Conservation (phyloP, 805 yeast genomes). For the Sugiyamaella lignohabitans region DNA sequence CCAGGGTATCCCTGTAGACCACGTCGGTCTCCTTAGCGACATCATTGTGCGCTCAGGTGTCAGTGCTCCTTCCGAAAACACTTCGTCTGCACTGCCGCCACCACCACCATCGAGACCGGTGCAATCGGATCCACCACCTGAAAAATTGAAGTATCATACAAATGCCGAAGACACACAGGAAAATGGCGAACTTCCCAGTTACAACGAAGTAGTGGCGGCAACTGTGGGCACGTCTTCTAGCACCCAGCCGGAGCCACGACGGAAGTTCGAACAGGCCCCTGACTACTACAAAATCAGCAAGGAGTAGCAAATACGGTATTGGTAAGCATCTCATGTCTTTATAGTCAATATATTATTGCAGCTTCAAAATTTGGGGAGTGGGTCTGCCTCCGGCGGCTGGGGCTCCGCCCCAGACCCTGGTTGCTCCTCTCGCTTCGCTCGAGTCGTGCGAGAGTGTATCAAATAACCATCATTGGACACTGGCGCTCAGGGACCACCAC, state of each 20-base stretch:
- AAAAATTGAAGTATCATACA: neutral
- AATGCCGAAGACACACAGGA: constrained; percentile 1
- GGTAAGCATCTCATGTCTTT: too few species aligned
- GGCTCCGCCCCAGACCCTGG: too few species aligned
- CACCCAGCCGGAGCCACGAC: constrained; percentile 3
- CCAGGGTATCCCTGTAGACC: constrained; percentile 10
- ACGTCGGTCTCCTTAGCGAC: constrained; percentile 15
- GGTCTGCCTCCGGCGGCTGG: too few species aligned
- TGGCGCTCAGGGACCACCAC: too few species aligned
- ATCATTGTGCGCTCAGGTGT: constrained; percentile 19
- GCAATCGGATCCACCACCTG: constrained; percentile 6
- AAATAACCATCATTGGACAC: too few species aligned
- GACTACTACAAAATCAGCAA: constrained; percentile 10
- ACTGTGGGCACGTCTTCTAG: constrained; percentile 1
- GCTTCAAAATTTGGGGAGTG: too few species aligned
- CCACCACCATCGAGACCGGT: neutral
- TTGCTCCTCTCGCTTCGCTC: too few species aligned
- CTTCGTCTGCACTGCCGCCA: neutral
- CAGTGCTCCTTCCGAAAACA: neutral
- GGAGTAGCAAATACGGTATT: too few species aligned
- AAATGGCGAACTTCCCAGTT: constrained; percentile 13
- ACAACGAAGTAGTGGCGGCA: constrained; percentile 13
- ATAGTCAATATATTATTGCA: too few species aligned
- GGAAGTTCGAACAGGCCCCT: constrained; percentile 11
- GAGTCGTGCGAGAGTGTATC: too few species aligned